Base-by-base conservation (phyloP, 1,139 yeast genomes). In the Hansenula lynferdii region DNA sequence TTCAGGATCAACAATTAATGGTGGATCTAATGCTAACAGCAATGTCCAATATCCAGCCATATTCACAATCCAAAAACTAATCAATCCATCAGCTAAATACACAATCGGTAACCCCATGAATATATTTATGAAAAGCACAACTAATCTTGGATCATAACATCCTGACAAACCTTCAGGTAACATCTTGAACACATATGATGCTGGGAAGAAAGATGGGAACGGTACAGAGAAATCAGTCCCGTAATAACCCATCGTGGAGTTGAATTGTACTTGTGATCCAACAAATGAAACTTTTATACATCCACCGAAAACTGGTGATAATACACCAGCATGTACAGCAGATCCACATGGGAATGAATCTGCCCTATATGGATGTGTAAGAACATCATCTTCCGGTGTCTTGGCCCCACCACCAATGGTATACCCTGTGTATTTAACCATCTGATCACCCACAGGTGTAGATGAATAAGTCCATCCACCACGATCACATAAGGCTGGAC, bases 311-410 rank as follows among this genome's bases (percentile, higher is more conserved):
- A 70, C 57, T 18, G 92, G 82, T 2, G 94, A 80, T 1, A 89
- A 64, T 0, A 80, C 54, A 1, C 97, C 97, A 3, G 90, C 81
- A 58, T 90, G 96, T 4, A 85, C 77, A 0, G 95, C 97, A 1
- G 97, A 82, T 0, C 90, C 94, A 60, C 98, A 92, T 0, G 92
- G 80, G 54, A 69, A 89, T 1, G 96, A 85, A 60, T 92, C 98
- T 0, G 87, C 92, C 43, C 98, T 68, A 54, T 87, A 92, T 1
- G 89, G 87, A 20, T 64, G 53, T 0, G 84, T 63, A 8, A 77
- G 40, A n/a, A n/a, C n/a, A 11, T 54, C 57, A 1, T 40, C 40
- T 11, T 46, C 38, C 38, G 49, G 50, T 14, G 42, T 46, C n/a
- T 58, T 58, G 17, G 64, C 51, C 1, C 85, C 92, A 12, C 94